A percentile compares a stretch with the other conserved stretches of the same genome.
Evolutionary conservation across 495 filamentous ascomycete species (phyloP).

Genomic region (Lasiosphaeriaceae sp.): DNA sequence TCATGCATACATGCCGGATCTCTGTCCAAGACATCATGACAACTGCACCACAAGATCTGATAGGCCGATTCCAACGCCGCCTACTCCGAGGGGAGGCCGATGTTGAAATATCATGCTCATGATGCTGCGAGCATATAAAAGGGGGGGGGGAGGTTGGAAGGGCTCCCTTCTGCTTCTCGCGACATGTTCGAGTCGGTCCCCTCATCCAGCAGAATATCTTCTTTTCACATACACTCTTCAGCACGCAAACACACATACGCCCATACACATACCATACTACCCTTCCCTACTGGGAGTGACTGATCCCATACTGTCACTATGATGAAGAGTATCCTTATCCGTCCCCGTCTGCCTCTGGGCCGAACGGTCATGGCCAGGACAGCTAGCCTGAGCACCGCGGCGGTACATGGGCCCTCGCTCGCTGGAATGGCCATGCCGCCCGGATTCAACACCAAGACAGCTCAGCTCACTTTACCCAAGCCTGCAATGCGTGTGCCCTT

Average conservation of each 20-base stretch:
- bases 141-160: neutral
- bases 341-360: slow-evolving; percentile 4
- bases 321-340: slow-evolving; percentile 6
- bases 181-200: too few relatives aligned
- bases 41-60: neutral
- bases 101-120: neutral
- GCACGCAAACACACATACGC: too few relatives aligned
- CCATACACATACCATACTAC: neutral
- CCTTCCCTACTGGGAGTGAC: neutral
- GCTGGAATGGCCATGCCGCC: slow-evolving; percentile 16
- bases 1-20: slow-evolving; percentile 9
- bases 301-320: neutral
- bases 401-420: slow-evolving; percentile 1
- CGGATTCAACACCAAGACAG: slow-evolving; percentile 13
- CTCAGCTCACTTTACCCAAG: slow-evolving; percentile 10
- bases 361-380: slow-evolving; percentile 2
- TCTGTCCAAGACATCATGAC: slow-evolving; percentile 4
- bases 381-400: slow-evolving; percentile 16
- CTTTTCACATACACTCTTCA: too few relatives aligned
- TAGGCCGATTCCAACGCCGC: neutral
- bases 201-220: neutral
- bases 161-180: too few relatives aligned
- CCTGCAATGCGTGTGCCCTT: neutral
- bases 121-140: neutral
- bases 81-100: slow-evolving; percentile 4